Evolutionary conservation across 2,329 filamentous ascomycete genomes (phyloP).

Genomic region (Scedosporium minutisporum): DNA sequence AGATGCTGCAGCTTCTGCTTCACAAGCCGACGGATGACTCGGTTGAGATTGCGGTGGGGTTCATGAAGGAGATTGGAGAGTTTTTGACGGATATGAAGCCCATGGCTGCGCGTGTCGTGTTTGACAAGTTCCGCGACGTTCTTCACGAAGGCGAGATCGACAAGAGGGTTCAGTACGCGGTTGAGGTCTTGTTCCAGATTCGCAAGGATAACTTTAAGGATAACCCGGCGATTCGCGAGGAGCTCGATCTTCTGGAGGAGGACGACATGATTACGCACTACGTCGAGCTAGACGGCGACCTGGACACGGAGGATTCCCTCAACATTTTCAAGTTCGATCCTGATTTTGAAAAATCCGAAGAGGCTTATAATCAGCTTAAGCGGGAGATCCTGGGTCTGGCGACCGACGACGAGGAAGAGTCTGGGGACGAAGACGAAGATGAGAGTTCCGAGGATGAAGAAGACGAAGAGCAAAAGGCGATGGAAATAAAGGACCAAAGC

Average conservation of each 20-base stretch:
- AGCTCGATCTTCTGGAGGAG: conserved; percentile 91
- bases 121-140: conserved; percentile 91
- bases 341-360: conserved; percentile 84
- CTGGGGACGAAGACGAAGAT: conserved; percentile 47
- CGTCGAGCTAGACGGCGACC: conserved; percentile 63
- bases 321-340: conserved; percentile 95
- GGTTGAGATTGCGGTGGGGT: conserved; percentile 90
- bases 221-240: conserved; percentile 80
- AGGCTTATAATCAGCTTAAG: conserved; percentile 80
- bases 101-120: conserved; percentile 78
- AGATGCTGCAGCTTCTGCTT: conserved; percentile 83
- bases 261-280: conserved; percentile 96
- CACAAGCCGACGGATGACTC: conserved; percentile 96
- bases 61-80: conserved; percentile 87
- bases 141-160: conserved; percentile 95
- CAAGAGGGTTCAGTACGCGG: conserved; percentile 98
- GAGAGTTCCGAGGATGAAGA: conserved; percentile 63
- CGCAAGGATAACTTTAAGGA: conserved; percentile 96
- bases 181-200: conserved; percentile 94
- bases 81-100: conserved; percentile 93
- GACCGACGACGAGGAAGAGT: conserved; percentile 73
- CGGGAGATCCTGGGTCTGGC: conserved; percentile 89
- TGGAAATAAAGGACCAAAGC: conserved; percentile 96
- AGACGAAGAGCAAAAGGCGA: conserved; percentile 65
- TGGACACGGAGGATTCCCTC: conserved; percentile 75